Base-by-base conservation (phyloP, 805 yeast genomes). In the Hyphopichia homilentoma region DNA sequence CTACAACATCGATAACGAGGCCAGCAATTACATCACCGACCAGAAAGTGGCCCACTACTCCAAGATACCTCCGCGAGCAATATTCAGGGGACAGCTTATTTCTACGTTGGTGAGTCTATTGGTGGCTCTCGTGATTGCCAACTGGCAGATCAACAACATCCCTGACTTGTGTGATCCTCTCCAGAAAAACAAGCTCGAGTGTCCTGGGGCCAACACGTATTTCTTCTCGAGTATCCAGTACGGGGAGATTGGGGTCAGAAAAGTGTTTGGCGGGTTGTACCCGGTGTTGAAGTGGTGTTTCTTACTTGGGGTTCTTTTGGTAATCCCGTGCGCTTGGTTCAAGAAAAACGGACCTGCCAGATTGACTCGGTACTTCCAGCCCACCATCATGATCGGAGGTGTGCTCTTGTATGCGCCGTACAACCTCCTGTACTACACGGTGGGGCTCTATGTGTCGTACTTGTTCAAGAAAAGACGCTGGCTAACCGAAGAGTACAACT, bases 401-500 rank as follows among this genome's bases (percentile, higher is more conserved):
- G 65, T 75, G 45, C 38, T 70, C 29, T 34, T 61, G 7, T 61
- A 61, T 42, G 79, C 65, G 33, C 80, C 81, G n/a, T 74, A 68
- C 44, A 73, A 73, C 46, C 45, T 75, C 34, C 59, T 63, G 54
- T 64, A 62, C 43, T 59, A 56, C 21, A 85, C 88, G 0, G 79
- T 81, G 7, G 79, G 85, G 33, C 70, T 84, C 45, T 68, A 68
- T 45, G 36, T 75, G 25, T 82, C 84, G 4, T 68, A 68, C 40
- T 31, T 66, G 4, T 81, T 81, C 60, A 77, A 77, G 61, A 77
- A 68, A 55, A 65, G 65, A 45, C 57, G 78, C 44, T 81, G 84
- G 88, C n/a, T n/a, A n/a, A n/a, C n/a, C n/a, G 79, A 80, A 25
- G 81, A 80, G 53, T 82, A 82, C 54, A 81, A 80, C 51, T 81